Conservation (phyloP, 108 stramenopile species). For the Pseudonitzschia delicatissima region DNA sequence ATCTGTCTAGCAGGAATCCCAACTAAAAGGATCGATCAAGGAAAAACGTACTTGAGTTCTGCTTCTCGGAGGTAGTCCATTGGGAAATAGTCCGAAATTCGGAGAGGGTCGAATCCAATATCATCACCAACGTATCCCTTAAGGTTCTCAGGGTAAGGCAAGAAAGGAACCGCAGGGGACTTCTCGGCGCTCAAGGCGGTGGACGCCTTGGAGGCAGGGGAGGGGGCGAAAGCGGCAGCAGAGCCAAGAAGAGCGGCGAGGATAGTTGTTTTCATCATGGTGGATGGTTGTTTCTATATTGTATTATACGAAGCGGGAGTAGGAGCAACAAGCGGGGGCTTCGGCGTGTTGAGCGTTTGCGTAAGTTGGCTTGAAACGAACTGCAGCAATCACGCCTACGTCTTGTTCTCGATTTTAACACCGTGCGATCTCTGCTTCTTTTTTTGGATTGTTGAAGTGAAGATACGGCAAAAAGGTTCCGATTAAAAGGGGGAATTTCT, state of each 20-base stretch:
- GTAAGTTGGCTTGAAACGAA: too few species aligned
- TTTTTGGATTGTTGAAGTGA: too few species aligned
- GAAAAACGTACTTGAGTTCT: conserved; percentile 78
- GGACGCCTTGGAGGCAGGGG: conserved; percentile 36
- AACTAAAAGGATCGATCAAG: too few species aligned
- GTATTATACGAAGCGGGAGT: too few species aligned
- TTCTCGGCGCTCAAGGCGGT: conserved; percentile 43
- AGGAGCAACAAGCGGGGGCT: too few species aligned
- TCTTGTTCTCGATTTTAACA: too few species aligned
- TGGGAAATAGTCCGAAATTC: conserved; percentile 85
- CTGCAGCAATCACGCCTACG: too few species aligned
- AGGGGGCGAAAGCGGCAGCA: conserved; percentile 70
- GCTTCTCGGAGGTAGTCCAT: conserved; percentile 92
- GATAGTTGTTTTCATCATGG: conserved; percentile 63
- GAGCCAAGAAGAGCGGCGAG: conserved; percentile 53
- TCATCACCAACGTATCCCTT: conserved; percentile 87
- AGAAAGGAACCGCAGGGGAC: conserved; percentile 88
- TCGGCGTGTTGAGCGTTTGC: too few species aligned
- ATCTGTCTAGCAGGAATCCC: background rate
- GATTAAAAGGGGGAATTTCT: too few species aligned
- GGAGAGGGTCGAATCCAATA: conserved; percentile 92
- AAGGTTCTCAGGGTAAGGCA: conserved; percentile 87
- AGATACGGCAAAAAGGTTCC: too few species aligned
- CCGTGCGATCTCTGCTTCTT: too few species aligned
- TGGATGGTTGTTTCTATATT: background rate